Evolutionary conservation across 176 grass and related monocot genomes (phyloP).

Genomic region (Carex cristatella): DNA sequence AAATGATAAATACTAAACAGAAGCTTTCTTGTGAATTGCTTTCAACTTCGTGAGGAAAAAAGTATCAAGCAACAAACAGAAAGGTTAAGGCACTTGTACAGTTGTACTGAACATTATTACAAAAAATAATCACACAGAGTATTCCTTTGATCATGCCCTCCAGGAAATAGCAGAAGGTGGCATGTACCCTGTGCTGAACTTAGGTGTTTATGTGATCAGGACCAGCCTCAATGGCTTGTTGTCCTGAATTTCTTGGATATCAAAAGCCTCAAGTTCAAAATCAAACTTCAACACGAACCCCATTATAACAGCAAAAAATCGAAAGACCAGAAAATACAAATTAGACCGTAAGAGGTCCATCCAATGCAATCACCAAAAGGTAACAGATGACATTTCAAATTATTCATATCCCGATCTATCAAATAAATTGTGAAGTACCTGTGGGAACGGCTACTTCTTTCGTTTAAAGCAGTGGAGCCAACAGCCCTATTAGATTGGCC

Average conservation of each 20-base stretch:
- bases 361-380: background rate
- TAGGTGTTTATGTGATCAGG: background rate
- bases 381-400: background rate
- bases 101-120: background rate
- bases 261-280: background rate
- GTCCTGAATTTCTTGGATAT: background rate
- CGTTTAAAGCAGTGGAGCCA: constrained; percentile 87
- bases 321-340: background rate
- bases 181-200: background rate
- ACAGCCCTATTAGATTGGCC: constrained; percentile 85
- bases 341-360: background rate
- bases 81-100: background rate
- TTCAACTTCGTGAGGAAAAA: background rate
- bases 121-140: background rate
- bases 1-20: background rate
- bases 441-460: constrained; percentile 97
- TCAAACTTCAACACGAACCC: background rate
- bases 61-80: background rate
- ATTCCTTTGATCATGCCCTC: background rate
- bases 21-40: background rate
- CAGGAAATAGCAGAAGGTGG: background rate
- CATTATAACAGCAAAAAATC: background rate
- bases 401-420: background rate
- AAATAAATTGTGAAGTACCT: constrained; percentile 39
- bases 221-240: background rate